These are phyloP conservation scores for Rhodotorula glutinis DNA, from an alignment of 1,284 basidiomycete genomes.

Conservation along the genomic window DNA sequence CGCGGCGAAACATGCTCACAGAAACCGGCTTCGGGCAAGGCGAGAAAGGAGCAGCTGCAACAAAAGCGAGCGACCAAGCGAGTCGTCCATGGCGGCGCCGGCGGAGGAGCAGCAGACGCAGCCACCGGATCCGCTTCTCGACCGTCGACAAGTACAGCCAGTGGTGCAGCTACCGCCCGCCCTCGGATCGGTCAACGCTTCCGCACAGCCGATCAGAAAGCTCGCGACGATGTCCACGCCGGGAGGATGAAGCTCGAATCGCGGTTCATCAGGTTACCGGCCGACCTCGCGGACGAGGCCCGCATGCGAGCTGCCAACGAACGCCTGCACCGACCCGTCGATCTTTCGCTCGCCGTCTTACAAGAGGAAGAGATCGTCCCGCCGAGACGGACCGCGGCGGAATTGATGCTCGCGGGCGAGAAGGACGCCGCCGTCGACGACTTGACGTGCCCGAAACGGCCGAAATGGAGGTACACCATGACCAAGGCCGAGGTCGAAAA, in stretches of 20 bases:
- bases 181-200: conserved; percentile 14
- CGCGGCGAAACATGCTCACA: no score
- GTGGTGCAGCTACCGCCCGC: neutral
- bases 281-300: conserved; percentile 13
- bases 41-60: conserved; percentile 54
- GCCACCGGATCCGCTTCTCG: conserved; percentile 1
- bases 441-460: conserved; percentile 63
- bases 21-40: conserved; percentile 33
- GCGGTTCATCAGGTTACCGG: conserved; percentile 32
- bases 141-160: neutral
- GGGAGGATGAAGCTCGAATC: conserved; percentile 34
- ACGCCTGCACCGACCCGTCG: conserved; percentile 25
- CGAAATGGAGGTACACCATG: conserved; percentile 61
- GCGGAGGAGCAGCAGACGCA: conserved; percentile 6
- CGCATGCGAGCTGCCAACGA: conserved; percentile 17
- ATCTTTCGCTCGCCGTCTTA: conserved; percentile 12
- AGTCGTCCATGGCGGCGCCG: conserved; percentile 45
- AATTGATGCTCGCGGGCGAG: neutral
- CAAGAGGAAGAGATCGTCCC: conserved; percentile 25
- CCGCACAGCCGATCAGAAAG: conserved; percentile 22
- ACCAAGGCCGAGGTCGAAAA: conserved; percentile 34
- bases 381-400: neutral
- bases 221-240: conserved; percentile 20
- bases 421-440: neutral
- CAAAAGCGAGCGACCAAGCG: conserved; percentile 77